phyloP scores from a whole-genome alignment of 2,329 filamentous ascomycete genomes.

The Periconia digitata region DNA sequence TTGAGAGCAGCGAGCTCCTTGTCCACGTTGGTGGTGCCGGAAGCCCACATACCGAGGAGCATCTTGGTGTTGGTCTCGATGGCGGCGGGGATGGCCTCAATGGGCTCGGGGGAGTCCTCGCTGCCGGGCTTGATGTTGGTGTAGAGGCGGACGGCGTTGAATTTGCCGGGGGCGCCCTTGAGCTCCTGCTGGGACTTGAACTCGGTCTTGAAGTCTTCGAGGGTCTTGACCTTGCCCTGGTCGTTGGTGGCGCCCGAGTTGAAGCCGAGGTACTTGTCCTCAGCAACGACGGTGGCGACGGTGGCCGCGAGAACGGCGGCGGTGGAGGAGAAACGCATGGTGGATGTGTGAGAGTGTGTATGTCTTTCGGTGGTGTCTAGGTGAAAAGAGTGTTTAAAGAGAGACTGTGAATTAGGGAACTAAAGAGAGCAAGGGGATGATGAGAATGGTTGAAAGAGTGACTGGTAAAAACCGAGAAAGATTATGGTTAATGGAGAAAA shows the following conservation, averaged over 20 bases:
- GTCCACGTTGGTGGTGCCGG: slow-evolving; percentile 51
- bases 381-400: neutral
- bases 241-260: slow-evolving; percentile 37
- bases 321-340: slow-evolving; percentile 30
- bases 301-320: slow-evolving; percentile 24
- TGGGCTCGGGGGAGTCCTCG: slow-evolving; percentile 57
- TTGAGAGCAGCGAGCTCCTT: slow-evolving; percentile 38
- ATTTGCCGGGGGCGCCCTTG: slow-evolving; percentile 62
- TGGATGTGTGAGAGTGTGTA: slow-evolving; percentile 1
- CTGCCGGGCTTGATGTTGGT: slow-evolving; percentile 72
- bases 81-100: slow-evolving; percentile 49
- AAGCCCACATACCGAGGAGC: slow-evolving; percentile 49
- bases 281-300: slow-evolving; percentile 21
- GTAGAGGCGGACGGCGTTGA: slow-evolving; percentile 70
- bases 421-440: no score
- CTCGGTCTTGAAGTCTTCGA: slow-evolving; percentile 69
- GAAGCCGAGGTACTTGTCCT: slow-evolving; percentile 33
- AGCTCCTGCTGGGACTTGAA: slow-evolving; percentile 67
- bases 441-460: no score
- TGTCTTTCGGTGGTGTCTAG: no score
- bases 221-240: slow-evolving; percentile 51
- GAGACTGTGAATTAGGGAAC: neutral
- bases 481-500: neutral
- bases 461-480: no score
- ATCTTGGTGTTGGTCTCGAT: slow-evolving; percentile 39